Conservation (phyloP, 768 basidiomycete species). For the Kwoniella dejecticola region DNA sequence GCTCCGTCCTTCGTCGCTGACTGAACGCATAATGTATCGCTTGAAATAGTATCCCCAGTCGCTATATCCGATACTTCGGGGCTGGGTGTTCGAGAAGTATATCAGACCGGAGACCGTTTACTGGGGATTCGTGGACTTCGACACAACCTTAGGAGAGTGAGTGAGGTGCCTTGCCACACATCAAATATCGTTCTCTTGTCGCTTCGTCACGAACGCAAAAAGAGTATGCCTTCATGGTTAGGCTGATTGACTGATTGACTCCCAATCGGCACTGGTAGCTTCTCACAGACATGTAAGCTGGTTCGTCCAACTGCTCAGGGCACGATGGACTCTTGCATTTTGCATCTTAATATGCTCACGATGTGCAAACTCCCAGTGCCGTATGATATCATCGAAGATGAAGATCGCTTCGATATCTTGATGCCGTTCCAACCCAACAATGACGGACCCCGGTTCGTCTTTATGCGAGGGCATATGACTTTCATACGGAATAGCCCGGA, state of each 20-base stretch:
- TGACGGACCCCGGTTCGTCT: conserved; percentile 20
- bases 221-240: no score
- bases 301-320: not conserved
- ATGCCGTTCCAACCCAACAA: conserved; percentile 15
- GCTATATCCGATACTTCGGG: conserved; percentile 26
- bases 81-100: conserved; percentile 29
- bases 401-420: conserved; percentile 26
- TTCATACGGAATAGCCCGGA: conserved; percentile 24
- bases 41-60: conserved; percentile 17
- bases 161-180: no score
- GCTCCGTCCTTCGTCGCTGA: no score
- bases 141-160: conserved; percentile 31
- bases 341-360: not conserved
- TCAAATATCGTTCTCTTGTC: no score
- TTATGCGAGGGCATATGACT: conserved; percentile 33
- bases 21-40: no score
- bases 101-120: conserved; percentile 19
- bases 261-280: not conserved
- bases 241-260: no score
- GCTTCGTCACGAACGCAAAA: no score
- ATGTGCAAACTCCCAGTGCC: no score
- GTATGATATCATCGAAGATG: conserved; percentile 24
- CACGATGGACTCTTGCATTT: not conserved
- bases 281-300: conserved; percentile 16
- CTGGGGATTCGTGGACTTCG: conserved; percentile 34